Base-by-base conservation (phyloP, 768 basidiomycete species). In the Mycena galopus region DNA sequence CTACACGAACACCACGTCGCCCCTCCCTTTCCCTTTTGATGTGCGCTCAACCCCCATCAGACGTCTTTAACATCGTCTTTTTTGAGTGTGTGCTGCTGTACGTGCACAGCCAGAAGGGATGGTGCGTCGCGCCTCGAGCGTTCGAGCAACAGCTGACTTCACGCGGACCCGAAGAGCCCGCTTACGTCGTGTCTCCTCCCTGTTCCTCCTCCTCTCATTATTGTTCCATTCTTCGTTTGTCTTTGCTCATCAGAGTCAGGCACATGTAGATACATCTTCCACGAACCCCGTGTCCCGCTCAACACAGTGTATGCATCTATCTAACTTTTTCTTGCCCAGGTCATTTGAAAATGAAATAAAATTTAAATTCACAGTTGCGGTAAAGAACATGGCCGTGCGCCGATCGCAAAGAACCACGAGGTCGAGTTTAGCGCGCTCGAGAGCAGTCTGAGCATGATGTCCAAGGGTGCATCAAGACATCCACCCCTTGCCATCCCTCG, bases 361-460 rank as follows among this genome's bases (percentile, higher is more conserved):
- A n/a, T n/a, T n/a, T 23, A 47, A 1, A 30, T 3, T 25, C 50
- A 21, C 21, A 81, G 79, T 94, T 37, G 92, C 94, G 0, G 90
- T 94, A 7, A 94, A 95, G 82, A 94, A 95, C 75, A 89, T 94
- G 86, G 92, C 91, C 0, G 85, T 86, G 6, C 86, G 90, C 19
- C 87, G 1, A 87, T 94, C 61, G 83, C 86, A 9, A 87, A 87
- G 70, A 86, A 88, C 30, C 89, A 93, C 75, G 88, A 88, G 60
- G 88, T 94, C 60, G 93, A 95, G 83, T 93, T 93, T 71, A 89
- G 89, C 76, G 94, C 91, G 3, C 83, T 93, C 23, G 89, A 90
- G 70, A 90, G 91, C 2, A 90, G 89, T 71, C 78, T 93, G 59
- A 88, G 88, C 67, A 91, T 92, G 89, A 93, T 93, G 93, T 88